These are phyloP conservation scores for Alternaria dauci DNA, from an alignment of 2,329 filamentous ascomycete genomes.

Conservation along the genomic window DNA sequence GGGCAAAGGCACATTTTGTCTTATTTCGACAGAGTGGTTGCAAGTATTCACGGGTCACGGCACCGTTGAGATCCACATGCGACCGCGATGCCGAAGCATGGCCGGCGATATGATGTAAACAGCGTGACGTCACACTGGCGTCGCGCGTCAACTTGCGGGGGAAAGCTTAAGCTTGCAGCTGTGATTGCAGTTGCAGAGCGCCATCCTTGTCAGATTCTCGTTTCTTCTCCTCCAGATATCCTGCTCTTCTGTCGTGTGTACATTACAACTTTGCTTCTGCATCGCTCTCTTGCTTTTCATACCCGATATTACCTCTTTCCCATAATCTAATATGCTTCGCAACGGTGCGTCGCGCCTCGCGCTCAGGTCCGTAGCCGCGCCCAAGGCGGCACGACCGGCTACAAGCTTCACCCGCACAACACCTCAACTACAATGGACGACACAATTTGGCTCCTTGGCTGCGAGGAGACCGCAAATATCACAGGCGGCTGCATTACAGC, in stretches of 20 bases:
- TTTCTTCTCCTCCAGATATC: conserved; percentile 17
- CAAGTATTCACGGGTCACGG: conserved; percentile 7
- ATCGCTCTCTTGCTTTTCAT: not conserved
- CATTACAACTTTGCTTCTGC: not conserved
- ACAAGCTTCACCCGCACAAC: conserved; percentile 31
- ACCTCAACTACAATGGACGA: conserved; percentile 48
- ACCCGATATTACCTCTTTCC: not conserved
- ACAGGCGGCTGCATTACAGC: conserved; percentile 6
- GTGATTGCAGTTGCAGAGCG: conserved; percentile 1
- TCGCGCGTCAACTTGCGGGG: conserved; percentile 18
- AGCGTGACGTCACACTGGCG: conserved; percentile 17
- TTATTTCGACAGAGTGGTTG: not conserved
- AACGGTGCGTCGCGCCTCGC: conserved; percentile 54
- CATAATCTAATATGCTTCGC: conserved; percentile 52
- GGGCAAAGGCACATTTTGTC: not conserved
- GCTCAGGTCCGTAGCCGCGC: conserved; percentile 48
- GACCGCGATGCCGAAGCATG: conserved; percentile 14
- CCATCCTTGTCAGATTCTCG: not conserved
- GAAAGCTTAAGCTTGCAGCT: conserved; percentile 6
- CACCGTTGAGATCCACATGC: conserved; percentile 10
- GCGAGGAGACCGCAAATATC: conserved; percentile 43
- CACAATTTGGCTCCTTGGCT: conserved; percentile 53
- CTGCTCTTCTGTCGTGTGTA: not conserved
- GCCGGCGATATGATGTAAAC: conserved; percentile 14
- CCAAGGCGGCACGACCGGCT: conserved; percentile 40